These are phyloP conservation scores for Pholiota adiposa DNA, from an alignment of 1,284 basidiomycete genomes.

Conservation along the genomic window DNA sequence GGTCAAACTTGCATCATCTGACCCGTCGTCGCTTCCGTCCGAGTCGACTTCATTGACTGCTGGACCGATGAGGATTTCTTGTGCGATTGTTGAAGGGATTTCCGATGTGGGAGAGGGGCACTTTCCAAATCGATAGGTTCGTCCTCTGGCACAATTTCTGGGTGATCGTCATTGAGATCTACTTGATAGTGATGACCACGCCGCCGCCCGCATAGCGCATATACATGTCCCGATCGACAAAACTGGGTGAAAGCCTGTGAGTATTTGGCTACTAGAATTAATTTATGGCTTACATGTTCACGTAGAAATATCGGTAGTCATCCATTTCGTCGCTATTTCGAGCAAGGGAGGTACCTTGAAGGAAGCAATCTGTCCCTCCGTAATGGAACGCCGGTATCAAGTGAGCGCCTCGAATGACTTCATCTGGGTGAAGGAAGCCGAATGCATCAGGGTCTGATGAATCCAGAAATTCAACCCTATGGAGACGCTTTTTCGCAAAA, in stretches of 20 bases:
- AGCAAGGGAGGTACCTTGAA: not conserved
- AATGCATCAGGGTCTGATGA: not conserved
- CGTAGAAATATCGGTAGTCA: not conserved
- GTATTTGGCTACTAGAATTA: not conserved
- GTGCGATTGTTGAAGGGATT: no score
- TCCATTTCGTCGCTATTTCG: not conserved
- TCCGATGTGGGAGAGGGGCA: no score
- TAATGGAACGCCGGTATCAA: not conserved
- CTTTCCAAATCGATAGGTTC: no score
- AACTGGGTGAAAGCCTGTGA: not conserved
- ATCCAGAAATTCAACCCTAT: not conserved
- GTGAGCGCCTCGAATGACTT: not conserved
- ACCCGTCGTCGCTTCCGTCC: no score
- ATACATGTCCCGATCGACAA: conserved; percentile 1
- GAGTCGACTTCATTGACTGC: no score
- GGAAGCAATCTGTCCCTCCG: not conserved
- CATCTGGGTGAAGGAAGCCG: not conserved
- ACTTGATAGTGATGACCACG: not conserved
- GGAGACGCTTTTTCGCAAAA: not conserved
- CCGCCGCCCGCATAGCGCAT: not conserved
- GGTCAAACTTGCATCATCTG: no score
- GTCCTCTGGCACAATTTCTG: no score
- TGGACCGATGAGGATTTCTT: no score
- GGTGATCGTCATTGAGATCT: no score
- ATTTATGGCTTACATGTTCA: not conserved